phyloP scores from a whole-genome alignment of 2,329 filamentous ascomycete genomes.

The Fusarium beomiforme region DNA sequence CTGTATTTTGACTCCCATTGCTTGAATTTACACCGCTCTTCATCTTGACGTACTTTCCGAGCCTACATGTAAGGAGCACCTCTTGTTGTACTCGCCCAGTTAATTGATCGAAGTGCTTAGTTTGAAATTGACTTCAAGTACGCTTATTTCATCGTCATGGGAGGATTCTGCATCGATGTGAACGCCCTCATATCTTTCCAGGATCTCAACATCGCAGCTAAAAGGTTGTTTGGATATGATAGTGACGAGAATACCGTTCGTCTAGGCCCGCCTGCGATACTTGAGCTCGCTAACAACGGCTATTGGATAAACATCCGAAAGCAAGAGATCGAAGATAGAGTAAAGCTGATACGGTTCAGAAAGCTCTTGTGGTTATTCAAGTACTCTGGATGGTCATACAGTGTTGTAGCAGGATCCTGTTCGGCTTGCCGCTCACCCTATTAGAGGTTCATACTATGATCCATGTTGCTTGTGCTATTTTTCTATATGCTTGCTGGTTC shows the following conservation, averaged over 20 bases:
- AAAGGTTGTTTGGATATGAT: too few species aligned
- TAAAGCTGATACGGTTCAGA: background rate
- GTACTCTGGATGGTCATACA: background rate
- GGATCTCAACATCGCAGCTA: background rate
- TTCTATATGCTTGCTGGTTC: background rate
- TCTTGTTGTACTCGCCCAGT: accelerated
- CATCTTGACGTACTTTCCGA: background rate
- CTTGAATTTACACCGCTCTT: background rate
- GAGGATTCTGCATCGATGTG: background rate
- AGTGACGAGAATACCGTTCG: background rate
- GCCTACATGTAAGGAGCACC: background rate
- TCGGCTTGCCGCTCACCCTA: background rate
- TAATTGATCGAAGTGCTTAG: background rate
- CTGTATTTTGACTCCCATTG: background rate
- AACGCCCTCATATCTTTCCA: background rate
- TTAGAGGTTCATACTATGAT: background rate
- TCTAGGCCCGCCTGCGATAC: background rate
- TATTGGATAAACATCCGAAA: background rate
- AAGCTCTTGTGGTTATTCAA: background rate
- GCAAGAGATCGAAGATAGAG: background rate
- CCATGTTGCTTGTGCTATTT: background rate
- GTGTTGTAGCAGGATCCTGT: background rate
- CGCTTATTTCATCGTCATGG: background rate
- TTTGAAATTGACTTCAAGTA: background rate
- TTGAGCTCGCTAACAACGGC: background rate